Percentiles rank a stretch among this genome's conserved stretches.
Evolutionary conservation across 176 grass and related monocot species (phyloP).

Genomic region (Dendrocalamus sinicus): DNA sequence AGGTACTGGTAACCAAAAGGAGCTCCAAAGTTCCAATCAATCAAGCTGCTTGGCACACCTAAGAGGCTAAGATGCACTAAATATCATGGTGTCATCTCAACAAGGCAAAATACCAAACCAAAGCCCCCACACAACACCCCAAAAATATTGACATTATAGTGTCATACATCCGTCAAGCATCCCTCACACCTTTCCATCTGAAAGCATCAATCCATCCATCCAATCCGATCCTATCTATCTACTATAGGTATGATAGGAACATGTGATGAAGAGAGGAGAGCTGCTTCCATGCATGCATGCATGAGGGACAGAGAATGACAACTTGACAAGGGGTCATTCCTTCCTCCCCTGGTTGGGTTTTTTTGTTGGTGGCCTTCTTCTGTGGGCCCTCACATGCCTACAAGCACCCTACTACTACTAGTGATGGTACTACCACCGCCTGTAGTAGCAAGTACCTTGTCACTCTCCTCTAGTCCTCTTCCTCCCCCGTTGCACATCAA

Average conservation of each 20-base stretch:
- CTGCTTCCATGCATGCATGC: conserved; percentile 43
- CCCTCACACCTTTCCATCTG: conserved; percentile 56
- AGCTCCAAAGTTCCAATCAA: conserved; percentile 44
- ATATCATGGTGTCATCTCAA: conserved; percentile 60
- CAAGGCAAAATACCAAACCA: conserved; percentile 33
- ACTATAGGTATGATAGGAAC: conserved; percentile 36
- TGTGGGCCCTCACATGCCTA: conserved; percentile 66
- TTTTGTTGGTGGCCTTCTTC: conserved; percentile 52
- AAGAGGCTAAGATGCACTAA: conserved; percentile 38
- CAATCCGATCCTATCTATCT: conserved; percentile 46
- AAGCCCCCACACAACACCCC: neutral
- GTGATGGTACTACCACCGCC: conserved; percentile 9
- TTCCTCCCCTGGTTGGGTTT: conserved; percentile 57
- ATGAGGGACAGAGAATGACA: conserved; percentile 74
- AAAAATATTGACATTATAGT: conserved; percentile 36
- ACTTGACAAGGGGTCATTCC: conserved; percentile 66
- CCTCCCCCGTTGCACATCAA: conserved; percentile 36
- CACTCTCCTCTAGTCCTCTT: conserved; percentile 28
- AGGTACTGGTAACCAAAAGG: conserved; percentile 45
- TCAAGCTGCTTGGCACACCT: conserved; percentile 29
- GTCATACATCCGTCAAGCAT: conserved; percentile 62
- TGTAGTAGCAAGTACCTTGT: conserved; percentile 47
- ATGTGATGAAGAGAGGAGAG: conserved; percentile 18
- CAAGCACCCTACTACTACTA: conserved; percentile 29
- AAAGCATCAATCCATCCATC: conserved; percentile 49